Base-by-base conservation (phyloP, 2,329 filamentous ascomycete genomes). In the Immersiporthe knoxdaviesiana region DNA sequence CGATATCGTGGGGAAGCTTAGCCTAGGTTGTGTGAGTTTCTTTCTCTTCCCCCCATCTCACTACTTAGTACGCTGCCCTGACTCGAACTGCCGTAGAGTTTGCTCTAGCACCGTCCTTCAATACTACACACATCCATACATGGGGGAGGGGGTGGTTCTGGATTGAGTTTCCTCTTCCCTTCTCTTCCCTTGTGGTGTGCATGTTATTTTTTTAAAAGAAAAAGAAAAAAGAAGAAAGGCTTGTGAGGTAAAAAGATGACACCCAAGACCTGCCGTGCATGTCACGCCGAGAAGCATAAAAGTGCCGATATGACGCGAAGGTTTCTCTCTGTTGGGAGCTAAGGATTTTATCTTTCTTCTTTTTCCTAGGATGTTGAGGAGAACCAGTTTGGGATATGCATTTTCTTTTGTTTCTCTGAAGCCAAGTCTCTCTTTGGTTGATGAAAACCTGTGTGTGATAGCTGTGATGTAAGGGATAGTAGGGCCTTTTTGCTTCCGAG, bases 1-100 rank as follows among this genome's bases (percentile, higher is more conserved):
- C 27, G 61, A 47, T 27, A 47, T 47, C 39, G 61, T 16, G 61
- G 61, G 41, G 39, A 63, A 63, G 44, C 41, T 47, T 63, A 63
- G 24, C 52, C 39, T 50, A 21, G 61, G 39, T 27, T 44, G 61
- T 30, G 27, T 56, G 52, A 27, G 16, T 30, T 30, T n/a, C n/a
- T n/a, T n/a, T n/a, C n/a, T n/a, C n/a, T 30, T 8, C 6, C 35
- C 35, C 35, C n/a, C 21, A 54, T 30, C 52, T 30, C 12, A 8
- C 27, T 27, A 30, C 27, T n/a, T n/a, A n/a, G n/a, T 6, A 56
- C 27, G n/a, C 50, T 54, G 50, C 50, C 50, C 24, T 56, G 52
- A 56, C 52, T 56, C 52, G 52, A 18, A 56, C 52, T 56, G 52
- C 52, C 50, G 11, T 12, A 12, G 50, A 24, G 50, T 8, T 14